Percentiles rank a stretch among this genome's conserved stretches.
Evolutionary conservation across 306 rosid species (phyloP).

Genomic region (Calophaca sinica): DNA sequence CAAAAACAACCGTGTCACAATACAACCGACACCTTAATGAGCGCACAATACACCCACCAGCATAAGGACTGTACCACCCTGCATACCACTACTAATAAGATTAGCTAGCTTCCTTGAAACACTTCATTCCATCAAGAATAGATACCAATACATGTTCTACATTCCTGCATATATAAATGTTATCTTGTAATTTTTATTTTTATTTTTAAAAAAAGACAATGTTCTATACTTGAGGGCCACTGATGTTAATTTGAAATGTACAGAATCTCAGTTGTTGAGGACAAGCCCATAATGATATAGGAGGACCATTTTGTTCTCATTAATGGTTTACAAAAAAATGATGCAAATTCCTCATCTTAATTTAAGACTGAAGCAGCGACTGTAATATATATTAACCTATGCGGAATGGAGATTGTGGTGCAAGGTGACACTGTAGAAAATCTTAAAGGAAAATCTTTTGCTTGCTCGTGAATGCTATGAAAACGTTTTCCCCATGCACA

Average conservation of each 20-base stretch:
- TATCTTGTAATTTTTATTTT: too few relatives aligned
- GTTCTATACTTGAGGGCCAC: slow-evolving; percentile 35
- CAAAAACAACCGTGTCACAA: too few relatives aligned
- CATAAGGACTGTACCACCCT: slow-evolving; percentile 35
- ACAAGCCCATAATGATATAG: slow-evolving; percentile 23
- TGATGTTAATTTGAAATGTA: slow-evolving; percentile 37
- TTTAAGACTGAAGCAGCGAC: too few relatives aligned
- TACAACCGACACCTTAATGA: too few relatives aligned
- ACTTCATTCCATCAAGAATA: slow-evolving; percentile 25
- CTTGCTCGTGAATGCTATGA: too few relatives aligned
- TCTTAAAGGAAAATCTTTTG: too few relatives aligned
- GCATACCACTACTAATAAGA: slow-evolving; percentile 16
- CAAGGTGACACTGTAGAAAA: not conserved
- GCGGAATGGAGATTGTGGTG: not conserved
- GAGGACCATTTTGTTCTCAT: slow-evolving; percentile 42
- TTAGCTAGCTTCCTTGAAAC: slow-evolving; percentile 34
- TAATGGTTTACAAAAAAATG: slow-evolving; percentile 19
- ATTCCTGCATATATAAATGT: slow-evolving; percentile 6
- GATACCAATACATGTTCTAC: slow-evolving; percentile 14
- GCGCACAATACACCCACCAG: too few relatives aligned
- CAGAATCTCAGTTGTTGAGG: slow-evolving; percentile 39
- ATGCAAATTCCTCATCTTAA: slow-evolving; percentile 33
- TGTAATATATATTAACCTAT: too few relatives aligned
- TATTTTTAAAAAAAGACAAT: not conserved
- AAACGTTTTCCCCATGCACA: not conserved